phyloP scores from a whole-genome alignment of 208 protist species.

The Trichomonas gallinae region DNA sequence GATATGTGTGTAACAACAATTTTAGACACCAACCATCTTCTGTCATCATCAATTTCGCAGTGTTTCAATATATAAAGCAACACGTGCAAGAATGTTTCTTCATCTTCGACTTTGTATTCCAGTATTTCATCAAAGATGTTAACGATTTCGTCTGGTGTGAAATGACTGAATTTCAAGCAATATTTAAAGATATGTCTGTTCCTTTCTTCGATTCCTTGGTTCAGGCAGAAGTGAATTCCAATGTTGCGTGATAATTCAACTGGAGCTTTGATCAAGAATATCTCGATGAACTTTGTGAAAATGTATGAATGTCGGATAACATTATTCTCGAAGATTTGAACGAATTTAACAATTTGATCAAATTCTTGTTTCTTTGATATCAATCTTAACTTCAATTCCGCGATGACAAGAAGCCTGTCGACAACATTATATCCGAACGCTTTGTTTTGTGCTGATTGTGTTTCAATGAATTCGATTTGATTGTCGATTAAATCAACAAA shows the following conservation, averaged over 20 bases:
- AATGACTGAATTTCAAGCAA: background rate
- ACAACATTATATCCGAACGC: too few relatives aligned
- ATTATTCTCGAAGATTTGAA: background rate
- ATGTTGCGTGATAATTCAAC: background rate
- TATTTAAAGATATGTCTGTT: background rate
- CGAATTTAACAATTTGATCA: background rate
- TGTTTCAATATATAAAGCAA: background rate
- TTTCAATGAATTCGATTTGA: background rate
- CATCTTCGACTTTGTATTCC: background rate
- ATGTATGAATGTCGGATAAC: background rate
- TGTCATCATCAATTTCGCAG: background rate
- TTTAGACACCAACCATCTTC: background rate
- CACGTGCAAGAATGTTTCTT: background rate
- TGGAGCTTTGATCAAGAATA: background rate
- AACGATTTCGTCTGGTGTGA: background rate
- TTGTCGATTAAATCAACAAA: background rate
- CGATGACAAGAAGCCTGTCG: background rate
- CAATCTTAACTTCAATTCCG: background rate
- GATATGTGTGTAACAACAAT: background rate
- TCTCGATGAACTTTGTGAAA: background rate
- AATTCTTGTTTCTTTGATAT: background rate
- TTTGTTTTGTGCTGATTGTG: too few relatives aligned
- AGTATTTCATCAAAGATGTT: background rate
- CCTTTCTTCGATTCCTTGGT: background rate
- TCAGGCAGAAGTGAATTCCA: background rate